Conservation (phyloP, 2,329 filamentous ascomycete species). For the Pyricularia sp. region DNA sequence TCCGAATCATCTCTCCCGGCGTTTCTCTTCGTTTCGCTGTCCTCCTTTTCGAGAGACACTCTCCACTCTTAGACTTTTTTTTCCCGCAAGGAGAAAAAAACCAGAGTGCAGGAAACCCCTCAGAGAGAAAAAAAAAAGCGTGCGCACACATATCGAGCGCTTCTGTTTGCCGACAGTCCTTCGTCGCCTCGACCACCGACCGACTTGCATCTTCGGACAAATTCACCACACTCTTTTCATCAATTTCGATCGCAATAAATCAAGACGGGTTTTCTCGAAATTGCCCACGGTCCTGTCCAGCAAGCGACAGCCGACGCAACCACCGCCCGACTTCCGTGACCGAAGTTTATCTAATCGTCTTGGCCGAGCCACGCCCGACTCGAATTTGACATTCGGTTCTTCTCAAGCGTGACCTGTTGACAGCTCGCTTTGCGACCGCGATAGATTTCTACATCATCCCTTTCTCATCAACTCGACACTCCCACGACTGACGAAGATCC, state of each 20-base stretch:
- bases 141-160: not conserved
- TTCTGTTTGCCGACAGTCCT: not conserved
- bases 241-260: not conserved
- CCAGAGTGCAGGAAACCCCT: not conserved
- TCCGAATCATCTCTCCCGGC: not conserved
- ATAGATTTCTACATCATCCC: not conserved
- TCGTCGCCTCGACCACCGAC: not conserved
- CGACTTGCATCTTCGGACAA: not conserved
- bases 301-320: not conserved
- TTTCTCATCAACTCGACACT: conserved; percentile 1
- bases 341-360: not conserved
- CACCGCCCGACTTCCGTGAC: not conserved
- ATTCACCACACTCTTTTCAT: not conserved
- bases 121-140: not conserved
- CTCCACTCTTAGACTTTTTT: not conserved
- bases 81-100: not conserved
- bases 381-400: conserved; percentile 6
- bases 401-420: not conserved
- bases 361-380: not conserved
- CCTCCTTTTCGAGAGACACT: not conserved
- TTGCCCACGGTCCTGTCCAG: not conserved
- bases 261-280: not conserved
- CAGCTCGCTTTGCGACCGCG: not conserved
- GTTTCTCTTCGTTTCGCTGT: not conserved
- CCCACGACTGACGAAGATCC: conserved; percentile 14